Base-by-base conservation (phyloP, 2,329 filamentous ascomycete species). In the Trichoderma sp. region DNA sequence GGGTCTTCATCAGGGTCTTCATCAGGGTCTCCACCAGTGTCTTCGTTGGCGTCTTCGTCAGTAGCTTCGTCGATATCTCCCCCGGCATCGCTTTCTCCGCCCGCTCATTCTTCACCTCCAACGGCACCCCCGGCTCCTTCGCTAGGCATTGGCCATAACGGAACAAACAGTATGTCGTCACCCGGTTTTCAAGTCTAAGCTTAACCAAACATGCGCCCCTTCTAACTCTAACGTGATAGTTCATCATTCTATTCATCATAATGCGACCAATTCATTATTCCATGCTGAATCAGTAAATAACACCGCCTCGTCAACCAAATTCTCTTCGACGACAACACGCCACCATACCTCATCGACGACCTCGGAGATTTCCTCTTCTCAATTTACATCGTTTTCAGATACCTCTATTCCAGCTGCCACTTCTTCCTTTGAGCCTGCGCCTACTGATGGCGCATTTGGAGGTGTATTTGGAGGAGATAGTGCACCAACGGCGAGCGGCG, bases 51-150 rank as follows among this genome's bases (percentile, higher is more conserved):
- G 5, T 31, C 8, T 21, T 53, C 45, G 4, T 12, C 59, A 16
- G 31, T 18, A 16, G 41, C 41, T 45, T n/a, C 7, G 16, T 27
- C 63, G 12, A 5, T 24, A n/a, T n/a, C 63, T 45, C 29, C 69
- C 77, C 63, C 62, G 76, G 71, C 69, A 60, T 53, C 66, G 2
- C n/a, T 75, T 64, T 74, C 82, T 81, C 74, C 83, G 81, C 81
- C 83, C 78, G 73, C 79, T 81, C 82, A 78, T 80, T 82, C 76
- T 38, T 50, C 71, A 65, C 45, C 69, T 21, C 60, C 71, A 18
- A 78, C 79, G 75, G 29, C 67, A 29, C 78, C 79, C 76, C 24
- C 69, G 18, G 74, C 73, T 16, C 71, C 69, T 18, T 75, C 60
- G 14, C n/a, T 77, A n/a, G 66, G 35, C 9, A 78, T 77, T 7